A percentile compares a stretch with the other conserved stretches of the same genome.
Conservation (phyloP, 1,284 basidiomycete species). For the Ustilago crameri region DNA sequence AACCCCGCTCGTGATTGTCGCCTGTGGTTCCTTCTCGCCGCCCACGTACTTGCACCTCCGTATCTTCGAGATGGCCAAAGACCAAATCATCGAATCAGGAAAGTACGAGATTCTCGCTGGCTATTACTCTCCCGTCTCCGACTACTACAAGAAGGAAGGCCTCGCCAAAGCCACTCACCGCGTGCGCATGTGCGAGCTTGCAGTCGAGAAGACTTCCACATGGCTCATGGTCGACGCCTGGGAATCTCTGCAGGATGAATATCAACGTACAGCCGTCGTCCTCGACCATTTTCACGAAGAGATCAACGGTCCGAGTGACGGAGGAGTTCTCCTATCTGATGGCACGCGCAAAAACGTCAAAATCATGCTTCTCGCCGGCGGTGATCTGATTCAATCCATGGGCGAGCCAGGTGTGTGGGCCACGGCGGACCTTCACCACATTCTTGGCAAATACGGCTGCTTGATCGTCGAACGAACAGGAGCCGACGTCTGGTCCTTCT, state of each 20-base stretch:
- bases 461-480: slow-evolving; percentile 95
- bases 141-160: slow-evolving; percentile 67
- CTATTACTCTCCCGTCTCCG: slow-evolving; percentile 86
- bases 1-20: slow-evolving; percentile 69
- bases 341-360: slow-evolving; percentile 67
- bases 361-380: slow-evolving; percentile 95
- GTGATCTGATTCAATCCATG: slow-evolving; percentile 97
- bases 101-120: slow-evolving; percentile 92
- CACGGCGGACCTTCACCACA: slow-evolving; percentile 93
- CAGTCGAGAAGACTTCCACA: slow-evolving; percentile 67
- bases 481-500: slow-evolving; percentile 80
- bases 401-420: slow-evolving; percentile 99
- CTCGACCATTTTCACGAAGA: slow-evolving; percentile 95
- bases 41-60: slow-evolving; percentile 75
- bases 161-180: slow-evolving; percentile 65
- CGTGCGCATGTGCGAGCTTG: slow-evolving; percentile 68
- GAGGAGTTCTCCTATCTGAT: slow-evolving; percentile 60
- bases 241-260: slow-evolving; percentile 89
- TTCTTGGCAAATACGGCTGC: slow-evolving; percentile 91
- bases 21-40: slow-evolving; percentile 73
- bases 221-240: slow-evolving; percentile 89
- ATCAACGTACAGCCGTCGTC: slow-evolving; percentile 94
- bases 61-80: slow-evolving; percentile 98
- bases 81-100: slow-evolving; percentile 90
- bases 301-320: slow-evolving; percentile 76